Evolutionary conservation across 192 early-diverging fungal genomes (phyloP).

Genomic region (Backusella luteola): DNA sequence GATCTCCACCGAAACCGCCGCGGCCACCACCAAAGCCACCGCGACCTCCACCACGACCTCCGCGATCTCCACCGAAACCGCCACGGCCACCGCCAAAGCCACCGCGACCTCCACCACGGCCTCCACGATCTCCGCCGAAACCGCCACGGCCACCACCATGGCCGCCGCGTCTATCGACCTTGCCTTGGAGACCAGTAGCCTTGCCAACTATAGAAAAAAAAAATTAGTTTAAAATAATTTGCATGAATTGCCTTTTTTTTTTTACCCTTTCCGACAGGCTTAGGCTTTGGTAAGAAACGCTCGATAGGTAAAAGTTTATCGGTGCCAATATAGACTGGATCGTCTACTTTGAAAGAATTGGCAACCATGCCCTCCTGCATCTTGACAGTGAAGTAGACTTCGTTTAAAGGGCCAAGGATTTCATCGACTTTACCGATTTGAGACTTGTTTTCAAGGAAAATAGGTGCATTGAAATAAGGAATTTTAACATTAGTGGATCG

Average conservation of each 20-base stretch:
- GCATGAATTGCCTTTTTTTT: not conserved
- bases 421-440: conserved; percentile 99
- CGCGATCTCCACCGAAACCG: conserved; percentile 32
- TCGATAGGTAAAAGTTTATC: conserved; percentile 96
- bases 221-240: conserved; percentile 7
- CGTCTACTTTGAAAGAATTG: conserved; percentile 84
- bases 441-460: conserved; percentile 97
- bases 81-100: conserved; percentile 51
- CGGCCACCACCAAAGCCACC: conserved; percentile 52
- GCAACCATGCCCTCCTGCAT: conserved; percentile 90
- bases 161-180: conserved; percentile 58
- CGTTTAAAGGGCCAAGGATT: conserved; percentile 96
- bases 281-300: conserved; percentile 95
- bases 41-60: conserved; percentile 24
- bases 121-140: conserved; percentile 38
- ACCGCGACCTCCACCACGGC: conserved; percentile 35
- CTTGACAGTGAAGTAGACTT: conserved; percentile 98
- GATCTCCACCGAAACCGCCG: conserved; percentile 41
- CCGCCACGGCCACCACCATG: conserved; percentile 48
- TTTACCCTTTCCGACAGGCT: conserved; percentile 60
- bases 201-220: conserved; percentile 36
- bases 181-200: conserved; percentile 55
- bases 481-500: conserved; percentile 85
- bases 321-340: conserved; percentile 90
- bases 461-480: conserved; percentile 99